Conservation (phyloP, 176 grass and related monocot species). For the Aechmea fasciata region DNA sequence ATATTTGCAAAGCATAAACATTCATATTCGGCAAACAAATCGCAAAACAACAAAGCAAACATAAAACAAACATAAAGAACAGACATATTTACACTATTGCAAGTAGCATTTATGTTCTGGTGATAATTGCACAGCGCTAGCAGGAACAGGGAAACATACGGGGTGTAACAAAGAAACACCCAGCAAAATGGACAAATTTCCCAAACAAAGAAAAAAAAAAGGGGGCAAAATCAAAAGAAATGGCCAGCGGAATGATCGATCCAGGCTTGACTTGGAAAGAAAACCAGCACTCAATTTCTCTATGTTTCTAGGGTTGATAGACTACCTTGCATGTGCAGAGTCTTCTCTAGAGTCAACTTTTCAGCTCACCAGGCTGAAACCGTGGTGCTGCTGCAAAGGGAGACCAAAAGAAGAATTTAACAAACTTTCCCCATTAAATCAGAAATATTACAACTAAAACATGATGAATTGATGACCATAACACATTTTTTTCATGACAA, state of each 20-base stretch:
- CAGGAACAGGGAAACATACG: background rate
- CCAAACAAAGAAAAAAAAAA: background rate
- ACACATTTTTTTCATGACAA: background rate
- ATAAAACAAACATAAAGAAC: background rate
- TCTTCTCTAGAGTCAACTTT: background rate
- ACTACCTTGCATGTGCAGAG: background rate
- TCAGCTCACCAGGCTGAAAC: background rate
- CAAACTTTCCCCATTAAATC: background rate
- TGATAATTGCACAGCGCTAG: background rate
- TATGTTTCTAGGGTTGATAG: background rate
- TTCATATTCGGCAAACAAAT: too few species aligned
- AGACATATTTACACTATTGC: constrained; percentile 18
- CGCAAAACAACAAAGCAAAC: background rate
- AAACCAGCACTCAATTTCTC: background rate
- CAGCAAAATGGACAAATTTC: constrained; percentile 10
- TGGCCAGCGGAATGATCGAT: background rate
- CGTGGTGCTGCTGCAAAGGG: constrained; percentile 1
- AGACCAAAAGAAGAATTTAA: background rate
- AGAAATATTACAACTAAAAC: background rate
- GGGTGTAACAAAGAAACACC: background rate
- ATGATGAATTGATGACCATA: background rate
- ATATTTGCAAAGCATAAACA: too few species aligned
- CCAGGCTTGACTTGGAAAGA: background rate
- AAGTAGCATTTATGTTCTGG: constrained; percentile 15
- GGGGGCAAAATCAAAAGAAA: constrained; percentile 11